Evolutionary conservation across 2,329 filamentous ascomycete genomes (phyloP), one percentile per base, ranked within the genome.

Genomic region (Colletotrichum nymphaeae): DNA sequence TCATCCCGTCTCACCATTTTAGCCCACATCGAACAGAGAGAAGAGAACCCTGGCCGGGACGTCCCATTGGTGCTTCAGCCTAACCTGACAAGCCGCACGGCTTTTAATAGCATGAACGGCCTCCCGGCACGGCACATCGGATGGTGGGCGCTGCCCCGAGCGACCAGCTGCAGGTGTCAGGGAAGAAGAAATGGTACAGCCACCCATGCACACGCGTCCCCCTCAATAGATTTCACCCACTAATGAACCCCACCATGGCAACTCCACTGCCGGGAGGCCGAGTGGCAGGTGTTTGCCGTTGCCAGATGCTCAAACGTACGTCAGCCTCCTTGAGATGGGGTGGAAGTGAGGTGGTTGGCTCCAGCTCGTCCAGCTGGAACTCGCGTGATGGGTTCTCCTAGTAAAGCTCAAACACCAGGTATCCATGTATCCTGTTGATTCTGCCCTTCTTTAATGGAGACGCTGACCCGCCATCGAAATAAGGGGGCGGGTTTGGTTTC

Each of bases 251-350:
- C 49, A 42, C 32, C 63, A 55, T 16, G 19, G 56, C 30, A 26
- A 14, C 63, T 35, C 69, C 69, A 72, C 69, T 35, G 12, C 30
- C 30, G 49, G 14, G 66, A 42, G 53, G 28, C 30, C 59, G 46
- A 65, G 53, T 63, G 60, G 46, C 55, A 60, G 56, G 14, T 52
- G 32, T 28, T 5, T 65, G 55, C 49, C 66, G 55, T 71, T 37
- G 71, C 35, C n/a, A 22, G 16, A 52, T 52, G 56, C 67, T 73
- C 71, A 70, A 73, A 73, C 71, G n/a, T 71, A 71, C 70, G 67
- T 70, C 70, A 73, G 70, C 70, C 70, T 66, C 67, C 70, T 66
- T 37, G 70, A 52, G 26, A 32, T 59, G 53, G 66, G 30, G 30
- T 53, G 42, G 22, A 28, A 35, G 22, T 32, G 49, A 26, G 26